These are phyloP conservation scores for Leccinum sublutescens DNA, from an alignment of 768 basidiomycete species.

Conservation along the genomic window DNA sequence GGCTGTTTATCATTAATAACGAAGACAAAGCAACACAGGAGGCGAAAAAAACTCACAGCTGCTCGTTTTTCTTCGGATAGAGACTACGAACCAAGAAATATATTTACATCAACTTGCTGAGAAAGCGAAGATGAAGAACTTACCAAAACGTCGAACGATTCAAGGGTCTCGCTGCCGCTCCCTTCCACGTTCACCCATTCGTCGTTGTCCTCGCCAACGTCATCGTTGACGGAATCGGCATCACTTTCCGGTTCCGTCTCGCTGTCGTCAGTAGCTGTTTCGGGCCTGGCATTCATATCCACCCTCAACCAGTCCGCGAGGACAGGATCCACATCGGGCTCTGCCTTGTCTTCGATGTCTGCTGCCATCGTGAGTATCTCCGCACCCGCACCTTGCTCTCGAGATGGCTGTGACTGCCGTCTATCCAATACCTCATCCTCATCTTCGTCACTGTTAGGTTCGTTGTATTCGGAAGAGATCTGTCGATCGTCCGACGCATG, in stretches of 20 bases:
- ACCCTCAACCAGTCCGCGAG: constrained; percentile 64
- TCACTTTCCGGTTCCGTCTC: constrained; percentile 61
- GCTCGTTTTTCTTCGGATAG: constrained; percentile 5
- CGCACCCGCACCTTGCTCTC: constrained; percentile 18
- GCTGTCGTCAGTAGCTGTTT: constrained; percentile 24
- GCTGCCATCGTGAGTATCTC: not conserved
- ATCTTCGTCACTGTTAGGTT: constrained; percentile 39
- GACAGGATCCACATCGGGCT: constrained; percentile 42
- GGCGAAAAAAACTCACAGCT: not conserved
- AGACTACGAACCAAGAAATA: constrained; percentile 4
- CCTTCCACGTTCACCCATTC: constrained; percentile 38
- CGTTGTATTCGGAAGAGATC: constrained; percentile 50
- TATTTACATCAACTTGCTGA: not conserved
- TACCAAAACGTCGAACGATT: constrained; percentile 17
- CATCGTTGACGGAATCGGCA: constrained; percentile 67
- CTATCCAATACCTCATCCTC: not conserved
- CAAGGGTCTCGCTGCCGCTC: constrained; percentile 23
- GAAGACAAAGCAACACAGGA: not conserved
- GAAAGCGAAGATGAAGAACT: not conserved
- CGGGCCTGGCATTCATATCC: constrained; percentile 31
- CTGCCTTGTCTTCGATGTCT: constrained; percentile 19
- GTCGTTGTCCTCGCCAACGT: constrained; percentile 35
- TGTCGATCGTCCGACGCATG: constrained; percentile 57
- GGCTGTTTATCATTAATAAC: constrained; percentile 7
- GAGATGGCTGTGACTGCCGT: constrained; percentile 1